Base-by-base conservation (phyloP, 1,139 yeast species). In the Geotrichum restrictum region DNA sequence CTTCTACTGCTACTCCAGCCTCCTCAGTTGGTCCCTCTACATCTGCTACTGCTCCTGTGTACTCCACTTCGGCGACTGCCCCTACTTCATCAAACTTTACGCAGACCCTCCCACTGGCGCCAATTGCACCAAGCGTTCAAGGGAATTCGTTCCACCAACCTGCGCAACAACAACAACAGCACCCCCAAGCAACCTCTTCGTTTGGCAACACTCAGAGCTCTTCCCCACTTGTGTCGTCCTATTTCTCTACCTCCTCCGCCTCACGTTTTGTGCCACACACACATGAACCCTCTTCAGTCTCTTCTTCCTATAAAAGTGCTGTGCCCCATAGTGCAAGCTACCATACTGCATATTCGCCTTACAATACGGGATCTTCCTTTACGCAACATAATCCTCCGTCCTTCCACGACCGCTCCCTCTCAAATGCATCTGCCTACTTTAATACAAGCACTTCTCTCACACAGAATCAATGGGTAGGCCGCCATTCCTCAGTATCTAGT, bases 231-330 rank as follows among this genome's bases (percentile, higher is more conserved):
- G 50, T 49, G 27, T 52, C 55, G 7, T 48, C 52, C 19, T 52
- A 48, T 45, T 52, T 52, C 42, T 52, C 55, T 2, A 37, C 44
- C 14, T 51, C 54, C 5, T 31, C 51, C 31, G 40, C 54, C 7
- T 51, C 67, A 11, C 56, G 59, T 40, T 60, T 59, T 24, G 65
- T 61, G 16, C 66, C 67, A 8, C 57, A 62, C 52, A 60, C 66
- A 7, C 63, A 64, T 53, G 65, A 63, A 49, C 69, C 69, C 7
- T 59, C 66, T 14, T 61, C 67, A 3, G 65, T 64, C 2, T 60
- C 65, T n/a, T 60, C 66, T 2, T 60, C 64, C n/a, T 65, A 65
- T 56, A 63, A 63, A 32, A 53, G 56, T 21, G 56, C 51, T 4
- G 56, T 45, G 41, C 56, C 53, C 37, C 39, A 42, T 31, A 41